Conservation (phyloP, 345 rosid species). For the Erysimum cheiranthoides region DNA sequence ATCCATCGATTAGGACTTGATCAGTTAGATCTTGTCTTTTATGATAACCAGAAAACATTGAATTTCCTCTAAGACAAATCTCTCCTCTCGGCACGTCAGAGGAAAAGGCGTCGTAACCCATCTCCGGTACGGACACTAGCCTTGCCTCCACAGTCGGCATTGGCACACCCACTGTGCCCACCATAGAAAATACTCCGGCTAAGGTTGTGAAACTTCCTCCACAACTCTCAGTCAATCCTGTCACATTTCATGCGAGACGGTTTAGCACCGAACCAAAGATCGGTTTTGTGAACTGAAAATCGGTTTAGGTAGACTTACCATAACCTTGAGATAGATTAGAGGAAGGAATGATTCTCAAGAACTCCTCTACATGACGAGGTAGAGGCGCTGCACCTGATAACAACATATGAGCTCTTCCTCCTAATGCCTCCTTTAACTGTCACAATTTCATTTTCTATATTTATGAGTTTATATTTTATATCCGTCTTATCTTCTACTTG, state of each 20-base stretch:
- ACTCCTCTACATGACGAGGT: constrained; percentile 91
- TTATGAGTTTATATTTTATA: not conserved
- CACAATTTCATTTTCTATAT: constrained; percentile 22
- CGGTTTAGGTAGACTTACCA: constrained; percentile 53
- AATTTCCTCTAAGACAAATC: constrained; percentile 81
- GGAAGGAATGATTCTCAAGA: constrained; percentile 78
- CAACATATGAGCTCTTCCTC: constrained; percentile 77
- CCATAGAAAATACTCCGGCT: constrained; percentile 77
- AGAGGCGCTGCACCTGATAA: constrained; percentile 96
- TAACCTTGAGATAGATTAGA: constrained; percentile 92
- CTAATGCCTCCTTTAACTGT: constrained; percentile 78
- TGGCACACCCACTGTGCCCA: constrained; percentile 95
- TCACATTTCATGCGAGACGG: constrained; percentile 23
- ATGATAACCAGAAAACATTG: constrained; percentile 93
- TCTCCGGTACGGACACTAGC: constrained; percentile 91
- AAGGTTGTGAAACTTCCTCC: constrained; percentile 88
- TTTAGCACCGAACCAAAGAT: constrained; percentile 1
- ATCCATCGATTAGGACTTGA: constrained; percentile 82
- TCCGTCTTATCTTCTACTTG: not conserved
- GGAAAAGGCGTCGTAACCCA: constrained; percentile 91
- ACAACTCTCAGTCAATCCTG: constrained; percentile 93
- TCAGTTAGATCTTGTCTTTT: constrained; percentile 84
- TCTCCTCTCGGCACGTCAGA: constrained; percentile 70
- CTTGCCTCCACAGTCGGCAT: constrained; percentile 87
- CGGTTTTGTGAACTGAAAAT: not conserved